A percentile compares a stretch with the other conserved stretches of the same genome.
phyloP scores from a whole-genome alignment of 345 rosid genomes.

The Jatropha curcas region DNA sequence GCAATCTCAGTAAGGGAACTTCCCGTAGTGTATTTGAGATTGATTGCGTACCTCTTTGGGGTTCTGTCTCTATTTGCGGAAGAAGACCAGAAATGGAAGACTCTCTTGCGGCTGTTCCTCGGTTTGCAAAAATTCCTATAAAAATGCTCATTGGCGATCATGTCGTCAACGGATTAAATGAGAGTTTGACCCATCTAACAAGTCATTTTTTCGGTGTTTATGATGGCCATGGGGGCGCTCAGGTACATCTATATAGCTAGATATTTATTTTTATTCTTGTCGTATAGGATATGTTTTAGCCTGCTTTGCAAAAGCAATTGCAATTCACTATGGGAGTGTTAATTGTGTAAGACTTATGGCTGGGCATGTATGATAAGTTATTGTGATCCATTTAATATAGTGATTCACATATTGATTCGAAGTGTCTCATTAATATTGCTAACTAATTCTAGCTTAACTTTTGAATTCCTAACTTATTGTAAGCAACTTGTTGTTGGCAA shows the following conservation, averaged over 20 bases:
- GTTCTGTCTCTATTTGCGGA: conserved; percentile 27
- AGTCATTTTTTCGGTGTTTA: conserved; percentile 37
- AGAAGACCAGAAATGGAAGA: conserved; percentile 37
- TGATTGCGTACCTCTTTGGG: conserved; percentile 31
- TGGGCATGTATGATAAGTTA: neutral
- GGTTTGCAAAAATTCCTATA: conserved; percentile 28
- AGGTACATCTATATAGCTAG: conserved; percentile 22
- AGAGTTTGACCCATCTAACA: conserved; percentile 23
- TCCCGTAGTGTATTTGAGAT: conserved; percentile 23
- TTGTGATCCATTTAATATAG: neutral
- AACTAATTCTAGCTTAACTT: neutral
- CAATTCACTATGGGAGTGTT: neutral
- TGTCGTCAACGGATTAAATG: conserved; percentile 14
- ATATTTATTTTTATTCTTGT: neutral
- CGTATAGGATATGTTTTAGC: neutral
- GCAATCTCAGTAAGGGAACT: conserved; percentile 32
- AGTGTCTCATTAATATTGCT: neutral
- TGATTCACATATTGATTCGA: neutral
- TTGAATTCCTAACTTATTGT: neutral
- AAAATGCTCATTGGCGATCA: conserved; percentile 26
- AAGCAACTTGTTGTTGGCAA: neutral
- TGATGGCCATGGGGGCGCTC: conserved; percentile 36
- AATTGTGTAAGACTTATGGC: neutral
- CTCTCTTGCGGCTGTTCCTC: conserved; percentile 27
- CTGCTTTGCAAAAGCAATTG: neutral